Evolutionary conservation across 345 rosid genomes (phyloP), one percentile per base, ranked within the genome.

Genomic region (Populus alba): DNA sequence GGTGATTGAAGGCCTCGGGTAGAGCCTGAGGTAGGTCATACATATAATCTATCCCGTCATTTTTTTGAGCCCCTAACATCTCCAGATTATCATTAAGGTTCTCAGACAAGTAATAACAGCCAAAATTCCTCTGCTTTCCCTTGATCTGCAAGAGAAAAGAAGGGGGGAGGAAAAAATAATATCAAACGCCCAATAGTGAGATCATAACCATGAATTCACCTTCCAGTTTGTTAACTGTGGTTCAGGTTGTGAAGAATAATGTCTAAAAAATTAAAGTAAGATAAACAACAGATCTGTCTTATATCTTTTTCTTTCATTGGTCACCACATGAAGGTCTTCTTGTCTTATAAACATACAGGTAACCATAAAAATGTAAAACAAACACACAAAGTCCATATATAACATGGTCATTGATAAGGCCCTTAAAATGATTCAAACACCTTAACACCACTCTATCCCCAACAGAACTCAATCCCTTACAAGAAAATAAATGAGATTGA

Each of bases 41-140:
- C 53, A 47, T 62, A 75, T 75, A 71, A 77, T 79, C 85, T 75
- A 77, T 80, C 75, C 33, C 13, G 75, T 77, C 81, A 73, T 66
- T 87, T 77, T 70, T 81, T 80, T 72, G 82, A 75, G 65, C 81
- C 80, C 63, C 86, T 68, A 87, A 68, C 35, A 75, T 66, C 78
- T 85, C 87, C 62, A 43, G 38, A 68, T 75, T 62, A 49, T 85
- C 83, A 61, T 86, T 73, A 66, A 95, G 89, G 74, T 84, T 84
- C 87, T 95, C 97, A 43, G 84, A 81, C 83, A 95, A 81, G 86
- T 92, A 95, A 83, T 91, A 95, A 84, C 97, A 87, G 77, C 89
- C 76, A 77, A 88, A 88, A 33, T 85, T 83, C 77, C 90, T 89
- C 78, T 39, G 86, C 76, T 87, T 92, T 71, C 88, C 91, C 85